Evolutionary conservation across 2,329 filamentous ascomycete species (phyloP).

Genomic region (Penicillium sp.): DNA sequence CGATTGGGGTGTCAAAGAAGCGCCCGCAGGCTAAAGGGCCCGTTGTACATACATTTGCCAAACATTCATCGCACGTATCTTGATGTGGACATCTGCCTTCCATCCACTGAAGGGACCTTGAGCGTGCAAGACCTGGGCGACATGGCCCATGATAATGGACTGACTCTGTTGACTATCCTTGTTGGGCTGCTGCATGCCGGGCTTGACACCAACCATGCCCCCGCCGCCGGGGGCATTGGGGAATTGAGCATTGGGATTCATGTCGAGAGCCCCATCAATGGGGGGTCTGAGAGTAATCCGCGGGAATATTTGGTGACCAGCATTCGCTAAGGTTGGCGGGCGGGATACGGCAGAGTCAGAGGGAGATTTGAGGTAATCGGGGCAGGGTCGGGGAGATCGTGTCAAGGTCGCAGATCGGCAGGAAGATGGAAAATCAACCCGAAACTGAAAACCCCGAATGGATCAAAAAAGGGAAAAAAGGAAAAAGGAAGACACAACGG

Average conservation of each 20-base stretch:
- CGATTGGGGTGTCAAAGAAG: background rate
- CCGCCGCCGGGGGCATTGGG: constrained; percentile 33
- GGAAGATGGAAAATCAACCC: constrained; percentile 6
- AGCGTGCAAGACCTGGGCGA: constrained; percentile 39
- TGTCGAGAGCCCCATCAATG: constrained; percentile 40
- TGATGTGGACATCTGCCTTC: constrained; percentile 42
- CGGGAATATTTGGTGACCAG: constrained; percentile 32
- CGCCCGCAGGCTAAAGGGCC: background rate
- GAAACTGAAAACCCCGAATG: constrained; percentile 2
- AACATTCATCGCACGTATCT: constrained; percentile 43
- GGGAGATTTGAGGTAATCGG: background rate
- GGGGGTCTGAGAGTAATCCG: constrained; percentile 38
- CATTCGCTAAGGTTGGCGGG: constrained; percentile 32
- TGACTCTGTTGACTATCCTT: constrained; percentile 38
- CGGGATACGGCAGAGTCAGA: background rate
- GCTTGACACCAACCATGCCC: constrained; percentile 35
- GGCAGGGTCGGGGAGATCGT: constrained; percentile 8
- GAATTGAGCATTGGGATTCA: constrained; percentile 43
- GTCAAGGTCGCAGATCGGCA: constrained; percentile 17
- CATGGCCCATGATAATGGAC: constrained; percentile 38
- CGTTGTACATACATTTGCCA: constrained; percentile 43
- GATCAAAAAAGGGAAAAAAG: background rate
- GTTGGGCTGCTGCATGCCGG: constrained; percentile 34
- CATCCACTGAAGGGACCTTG: constrained; percentile 48
- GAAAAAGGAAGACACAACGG: constrained; percentile 1